These are phyloP conservation scores for Coemansia sp. DNA, from an alignment of 192 early-diverging fungal genomes.

Conservation along the genomic window DNA sequence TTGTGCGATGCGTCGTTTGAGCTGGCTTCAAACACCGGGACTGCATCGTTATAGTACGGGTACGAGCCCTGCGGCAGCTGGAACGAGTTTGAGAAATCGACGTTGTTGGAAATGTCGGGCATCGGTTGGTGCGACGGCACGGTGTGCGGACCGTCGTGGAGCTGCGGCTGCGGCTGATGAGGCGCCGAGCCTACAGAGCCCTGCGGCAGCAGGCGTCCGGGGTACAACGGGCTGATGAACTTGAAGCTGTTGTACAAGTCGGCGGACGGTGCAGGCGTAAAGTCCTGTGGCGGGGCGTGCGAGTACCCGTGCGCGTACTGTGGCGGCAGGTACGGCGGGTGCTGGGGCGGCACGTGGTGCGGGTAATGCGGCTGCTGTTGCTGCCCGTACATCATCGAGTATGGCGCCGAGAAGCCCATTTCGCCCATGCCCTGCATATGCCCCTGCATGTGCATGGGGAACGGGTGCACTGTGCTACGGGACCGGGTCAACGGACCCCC, in stretches of 20 bases:
- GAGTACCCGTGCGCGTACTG: conserved; percentile 14
- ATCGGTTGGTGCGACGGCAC: conserved; percentile 38
- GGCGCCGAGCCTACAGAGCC: conserved; percentile 1
- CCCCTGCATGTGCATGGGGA: conserved; percentile 38
- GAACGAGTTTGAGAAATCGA: conserved; percentile 43
- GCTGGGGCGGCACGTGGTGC: conserved; percentile 8
- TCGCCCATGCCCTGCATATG: not conserved
- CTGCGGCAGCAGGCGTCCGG: conserved; percentile 35
- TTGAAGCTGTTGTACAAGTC: conserved; percentile 47
- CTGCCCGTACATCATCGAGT: conserved; percentile 43
- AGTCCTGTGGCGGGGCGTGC: conserved; percentile 20
- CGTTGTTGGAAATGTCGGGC: conserved; percentile 10
- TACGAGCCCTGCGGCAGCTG: conserved; percentile 34
- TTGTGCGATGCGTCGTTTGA: conserved; percentile 18
- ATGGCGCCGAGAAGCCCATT: conserved; percentile 44
- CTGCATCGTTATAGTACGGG: conserved; percentile 37
- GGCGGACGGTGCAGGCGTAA: conserved; percentile 24
- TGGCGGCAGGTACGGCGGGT: conserved; percentile 6
- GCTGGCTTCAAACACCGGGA: conserved; percentile 20
- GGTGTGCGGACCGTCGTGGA: conserved; percentile 18
- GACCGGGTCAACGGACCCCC: conserved; percentile 48
- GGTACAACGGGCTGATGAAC: conserved; percentile 52
- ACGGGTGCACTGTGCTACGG: conserved; percentile 45
- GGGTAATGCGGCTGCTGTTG: conserved; percentile 9
- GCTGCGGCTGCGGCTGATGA: conserved; percentile 20